These are phyloP conservation scores for Syzygium oleosum DNA, from an alignment of 345 rosid genomes.

Conservation along the genomic window DNA sequence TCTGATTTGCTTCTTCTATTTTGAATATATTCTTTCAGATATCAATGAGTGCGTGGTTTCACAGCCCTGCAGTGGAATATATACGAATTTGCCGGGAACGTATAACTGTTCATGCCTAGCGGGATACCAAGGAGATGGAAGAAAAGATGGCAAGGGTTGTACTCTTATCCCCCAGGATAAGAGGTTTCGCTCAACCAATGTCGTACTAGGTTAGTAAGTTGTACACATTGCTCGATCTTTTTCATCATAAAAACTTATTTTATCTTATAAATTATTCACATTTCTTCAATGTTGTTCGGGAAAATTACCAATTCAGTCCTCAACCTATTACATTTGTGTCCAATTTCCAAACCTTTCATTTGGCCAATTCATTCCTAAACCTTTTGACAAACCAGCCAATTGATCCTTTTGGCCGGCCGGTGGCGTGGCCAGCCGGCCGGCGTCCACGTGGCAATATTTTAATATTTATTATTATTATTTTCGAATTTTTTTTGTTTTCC, in stretches of 20 bases:
- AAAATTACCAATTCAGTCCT: too few relatives aligned
- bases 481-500: too few relatives aligned
- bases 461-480: too few relatives aligned
- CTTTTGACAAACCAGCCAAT: too few relatives aligned
- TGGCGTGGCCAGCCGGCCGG: too few relatives aligned
- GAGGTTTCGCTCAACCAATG: neutral
- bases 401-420: too few relatives aligned
- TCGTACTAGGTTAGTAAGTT: neutral
- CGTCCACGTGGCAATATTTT: too few relatives aligned
- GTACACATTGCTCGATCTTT: neutral
- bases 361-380: too few relatives aligned
- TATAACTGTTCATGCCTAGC: slow-evolving; percentile 19
- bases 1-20: neutral
- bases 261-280: neutral
- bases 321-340: too few relatives aligned
- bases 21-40: neutral
- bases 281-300: neutral
- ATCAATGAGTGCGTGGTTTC: slow-evolving; percentile 11
- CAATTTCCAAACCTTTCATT: too few relatives aligned
- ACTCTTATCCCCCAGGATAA: neutral
- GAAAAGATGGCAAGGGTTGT: slow-evolving; percentile 1
- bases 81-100: slow-evolving; percentile 4
- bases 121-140: slow-evolving; percentile 16
- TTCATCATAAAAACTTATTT: neutral
- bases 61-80: neutral